Conservation (phyloP, 2,329 filamentous ascomycete species). For the Gaeumannomyces sp. region DNA sequence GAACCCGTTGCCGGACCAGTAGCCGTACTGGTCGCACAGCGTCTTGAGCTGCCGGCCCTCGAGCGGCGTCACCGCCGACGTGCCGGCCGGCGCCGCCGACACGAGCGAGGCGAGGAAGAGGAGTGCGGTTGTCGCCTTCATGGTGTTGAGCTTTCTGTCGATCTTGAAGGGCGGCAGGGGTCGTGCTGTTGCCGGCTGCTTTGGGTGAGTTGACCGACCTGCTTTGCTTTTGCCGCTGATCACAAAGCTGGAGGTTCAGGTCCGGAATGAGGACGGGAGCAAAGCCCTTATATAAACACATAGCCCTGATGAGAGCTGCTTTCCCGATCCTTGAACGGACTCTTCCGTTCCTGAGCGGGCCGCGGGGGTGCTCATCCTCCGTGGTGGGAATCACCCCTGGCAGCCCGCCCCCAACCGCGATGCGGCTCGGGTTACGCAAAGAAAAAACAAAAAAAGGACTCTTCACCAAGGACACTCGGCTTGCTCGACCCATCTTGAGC, state of each 20-base stretch:
- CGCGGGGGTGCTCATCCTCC: neutral
- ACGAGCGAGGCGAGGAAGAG: conserved; percentile 7
- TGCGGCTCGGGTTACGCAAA: no score
- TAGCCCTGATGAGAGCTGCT: neutral
- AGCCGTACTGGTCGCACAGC: conserved; percentile 24
- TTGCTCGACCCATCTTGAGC: neutral
- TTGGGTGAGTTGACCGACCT: neutral
- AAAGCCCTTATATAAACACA: neutral
- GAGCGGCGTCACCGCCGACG: conserved; percentile 5
- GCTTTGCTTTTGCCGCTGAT: neutral
- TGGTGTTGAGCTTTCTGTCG: neutral
- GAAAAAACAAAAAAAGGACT: neutral
- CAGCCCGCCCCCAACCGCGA: no score
- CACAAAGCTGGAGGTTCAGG: neutral
- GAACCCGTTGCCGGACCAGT: conserved; percentile 25
- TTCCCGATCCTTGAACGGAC: neutral
- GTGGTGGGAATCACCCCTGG: no score
- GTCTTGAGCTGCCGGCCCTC: conserved; percentile 7
- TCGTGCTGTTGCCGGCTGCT: neutral
- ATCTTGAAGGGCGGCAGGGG: neutral
- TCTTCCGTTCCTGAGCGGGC: neutral
- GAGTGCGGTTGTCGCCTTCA: conserved; percentile 2
- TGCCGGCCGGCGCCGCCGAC: conserved; percentile 3
- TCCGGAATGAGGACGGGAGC: neutral
- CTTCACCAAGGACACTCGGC: neutral